These are phyloP conservation scores for Alternaria ventricosa DNA, from an alignment of 2,329 filamentous ascomycete genomes.

Conservation along the genomic window DNA sequence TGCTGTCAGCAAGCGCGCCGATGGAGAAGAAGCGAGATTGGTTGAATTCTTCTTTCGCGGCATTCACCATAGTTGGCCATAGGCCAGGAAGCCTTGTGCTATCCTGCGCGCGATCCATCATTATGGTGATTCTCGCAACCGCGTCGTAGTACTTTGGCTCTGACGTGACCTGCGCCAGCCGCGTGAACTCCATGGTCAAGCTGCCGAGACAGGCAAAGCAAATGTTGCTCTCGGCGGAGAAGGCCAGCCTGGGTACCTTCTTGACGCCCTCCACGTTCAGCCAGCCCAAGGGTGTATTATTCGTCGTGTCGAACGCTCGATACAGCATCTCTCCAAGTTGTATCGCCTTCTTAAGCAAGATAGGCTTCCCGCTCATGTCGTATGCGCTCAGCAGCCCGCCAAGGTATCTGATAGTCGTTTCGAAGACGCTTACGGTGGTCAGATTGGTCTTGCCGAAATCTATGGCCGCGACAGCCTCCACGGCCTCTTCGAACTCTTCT, in stretches of 20 bases:
- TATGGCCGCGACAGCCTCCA: slow-evolving; percentile 53
- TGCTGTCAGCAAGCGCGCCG: slow-evolving; percentile 47
- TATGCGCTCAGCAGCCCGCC: slow-evolving; percentile 48
- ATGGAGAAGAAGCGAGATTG: slow-evolving; percentile 40
- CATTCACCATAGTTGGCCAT: slow-evolving; percentile 50
- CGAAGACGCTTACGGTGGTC: slow-evolving; percentile 57
- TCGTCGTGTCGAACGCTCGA: slow-evolving; percentile 56
- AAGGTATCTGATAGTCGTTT: slow-evolving; percentile 56
- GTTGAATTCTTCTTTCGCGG: slow-evolving; percentile 36
- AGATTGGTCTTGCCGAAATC: slow-evolving; percentile 52
- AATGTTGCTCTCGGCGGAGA: slow-evolving; percentile 48
- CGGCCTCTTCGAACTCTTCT: slow-evolving; percentile 56
- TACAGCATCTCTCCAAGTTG: slow-evolving; percentile 54
- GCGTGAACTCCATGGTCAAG: slow-evolving; percentile 51
- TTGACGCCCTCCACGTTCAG: slow-evolving; percentile 50
- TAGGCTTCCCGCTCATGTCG: slow-evolving; percentile 44
- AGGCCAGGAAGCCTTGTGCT: slow-evolving; percentile 45
- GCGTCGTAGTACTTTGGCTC: slow-evolving; percentile 48
- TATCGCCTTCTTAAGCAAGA: slow-evolving; percentile 46
- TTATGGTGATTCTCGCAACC: slow-evolving; percentile 41
- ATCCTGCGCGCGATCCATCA: slow-evolving; percentile 41
- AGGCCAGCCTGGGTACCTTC: slow-evolving; percentile 25
- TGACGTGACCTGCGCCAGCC: slow-evolving; percentile 45
- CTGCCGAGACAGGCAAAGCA: slow-evolving; percentile 57
- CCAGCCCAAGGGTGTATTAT: slow-evolving; percentile 53